phyloP scores from a whole-genome alignment of 768 basidiomycete genomes.

The Lactarius indigo region DNA sequence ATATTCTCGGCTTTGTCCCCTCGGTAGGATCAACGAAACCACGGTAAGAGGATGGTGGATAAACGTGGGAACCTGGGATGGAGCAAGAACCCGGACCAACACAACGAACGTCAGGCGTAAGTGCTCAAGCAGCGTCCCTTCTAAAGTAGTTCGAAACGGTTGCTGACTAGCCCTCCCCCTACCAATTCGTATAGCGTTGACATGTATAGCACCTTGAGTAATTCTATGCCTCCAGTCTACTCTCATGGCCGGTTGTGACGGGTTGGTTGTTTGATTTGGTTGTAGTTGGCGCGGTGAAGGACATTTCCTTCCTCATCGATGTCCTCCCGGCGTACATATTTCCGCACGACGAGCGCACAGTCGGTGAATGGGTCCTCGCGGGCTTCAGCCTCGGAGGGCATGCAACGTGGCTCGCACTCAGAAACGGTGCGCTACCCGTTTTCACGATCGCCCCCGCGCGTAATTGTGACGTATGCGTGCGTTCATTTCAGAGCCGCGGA shows the following conservation, averaged over 20 bases:
- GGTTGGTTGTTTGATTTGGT: background rate
- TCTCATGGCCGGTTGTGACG: background rate
- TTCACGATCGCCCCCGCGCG: background rate
- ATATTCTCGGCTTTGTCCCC: background rate
- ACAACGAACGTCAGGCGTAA: constrained; percentile 45
- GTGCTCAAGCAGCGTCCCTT: constrained; percentile 14
- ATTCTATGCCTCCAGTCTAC: constrained; percentile 10
- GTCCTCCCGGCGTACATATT: constrained; percentile 73
- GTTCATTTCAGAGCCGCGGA: constrained; percentile 38
- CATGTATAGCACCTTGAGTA: constrained; percentile 48
- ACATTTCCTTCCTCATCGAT: constrained; percentile 79
- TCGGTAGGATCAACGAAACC: constrained; percentile 50
- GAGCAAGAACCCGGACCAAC: constrained; percentile 31
- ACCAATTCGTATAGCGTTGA: constrained; percentile 34
- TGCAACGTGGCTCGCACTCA: constrained; percentile 68
- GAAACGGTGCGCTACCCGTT: constrained; percentile 41
- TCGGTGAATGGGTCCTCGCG: constrained; percentile 66
- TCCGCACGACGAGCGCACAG: constrained; percentile 54
- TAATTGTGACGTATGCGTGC: background rate
- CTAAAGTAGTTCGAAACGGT: background rate
- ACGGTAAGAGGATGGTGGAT: constrained; percentile 42
- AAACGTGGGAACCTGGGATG: constrained; percentile 39
- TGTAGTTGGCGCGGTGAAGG: constrained; percentile 61
- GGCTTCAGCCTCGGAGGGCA: constrained; percentile 87
- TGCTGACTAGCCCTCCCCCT: constrained; percentile 23